Conservation (phyloP, 2,329 filamentous ascomycete genomes). For the Zalaria sp. region DNA sequence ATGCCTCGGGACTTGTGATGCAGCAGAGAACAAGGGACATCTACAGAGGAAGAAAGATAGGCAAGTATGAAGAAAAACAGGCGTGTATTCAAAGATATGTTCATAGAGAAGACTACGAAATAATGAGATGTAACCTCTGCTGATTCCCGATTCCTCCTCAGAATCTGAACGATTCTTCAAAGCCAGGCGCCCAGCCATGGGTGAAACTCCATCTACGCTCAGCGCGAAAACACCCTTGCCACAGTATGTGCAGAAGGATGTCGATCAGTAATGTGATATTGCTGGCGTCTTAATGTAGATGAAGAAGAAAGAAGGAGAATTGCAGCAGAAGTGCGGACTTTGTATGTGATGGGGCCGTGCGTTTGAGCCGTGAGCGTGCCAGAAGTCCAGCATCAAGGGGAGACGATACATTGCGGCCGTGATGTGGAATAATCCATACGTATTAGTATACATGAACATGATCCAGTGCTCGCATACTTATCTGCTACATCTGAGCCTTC, state of each 20-base stretch:
- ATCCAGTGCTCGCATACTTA: no score
- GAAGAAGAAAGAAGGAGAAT: constrained; percentile 23
- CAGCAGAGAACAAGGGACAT: not conserved
- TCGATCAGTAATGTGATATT: constrained; percentile 44
- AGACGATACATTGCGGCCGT: constrained; percentile 9
- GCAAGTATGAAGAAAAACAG: not conserved
- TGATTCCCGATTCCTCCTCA: constrained; percentile 57
- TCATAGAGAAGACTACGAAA: no score
- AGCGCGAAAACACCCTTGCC: constrained; percentile 53
- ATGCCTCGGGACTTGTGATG: no score
- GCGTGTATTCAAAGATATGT: no score
- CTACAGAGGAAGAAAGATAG: not conserved
- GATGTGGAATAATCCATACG: not conserved
- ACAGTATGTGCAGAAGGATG: constrained; percentile 35
- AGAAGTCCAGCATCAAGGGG: not conserved
- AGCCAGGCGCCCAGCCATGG: constrained; percentile 60
- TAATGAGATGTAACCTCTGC: constrained; percentile 46
- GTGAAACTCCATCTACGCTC: constrained; percentile 47
- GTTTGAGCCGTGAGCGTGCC: not conserved
- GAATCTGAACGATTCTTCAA: constrained; percentile 49
- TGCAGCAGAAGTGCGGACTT: constrained; percentile 6
- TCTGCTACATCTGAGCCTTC: no score
- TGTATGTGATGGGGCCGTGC: constrained; percentile 1
- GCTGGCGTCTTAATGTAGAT: constrained; percentile 38
- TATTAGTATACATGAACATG: no score